These are phyloP conservation scores for Huntiella omanensis DNA, from an alignment of 2,329 filamentous ascomycete species.

Conservation along the genomic window DNA sequence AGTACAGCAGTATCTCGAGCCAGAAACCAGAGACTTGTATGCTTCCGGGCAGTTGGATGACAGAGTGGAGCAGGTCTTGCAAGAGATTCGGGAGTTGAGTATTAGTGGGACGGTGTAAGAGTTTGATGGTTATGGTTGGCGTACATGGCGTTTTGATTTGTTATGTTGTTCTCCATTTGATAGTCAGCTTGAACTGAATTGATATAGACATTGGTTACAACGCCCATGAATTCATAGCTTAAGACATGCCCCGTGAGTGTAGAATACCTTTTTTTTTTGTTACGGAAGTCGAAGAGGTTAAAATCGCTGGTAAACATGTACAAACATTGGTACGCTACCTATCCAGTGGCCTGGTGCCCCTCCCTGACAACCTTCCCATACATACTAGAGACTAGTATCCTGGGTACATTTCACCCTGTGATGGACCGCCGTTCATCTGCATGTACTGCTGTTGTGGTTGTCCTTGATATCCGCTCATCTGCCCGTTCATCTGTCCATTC, in stretches of 20 bases:
- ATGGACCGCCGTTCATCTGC: background rate
- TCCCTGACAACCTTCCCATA: background rate
- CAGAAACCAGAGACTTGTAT: constrained; percentile 90
- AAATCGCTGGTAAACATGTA: too few relatives aligned
- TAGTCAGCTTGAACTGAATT: background rate
- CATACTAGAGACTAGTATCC: background rate
- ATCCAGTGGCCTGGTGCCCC: background rate
- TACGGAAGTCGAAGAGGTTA: background rate
- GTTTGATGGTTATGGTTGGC: background rate
- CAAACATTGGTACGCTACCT: background rate
- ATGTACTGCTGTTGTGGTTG: constrained; percentile 3
- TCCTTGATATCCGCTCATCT: background rate
- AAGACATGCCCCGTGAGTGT: too few relatives aligned
- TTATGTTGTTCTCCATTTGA: constrained; percentile 3
- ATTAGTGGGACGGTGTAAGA: constrained; percentile 53
- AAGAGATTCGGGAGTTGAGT: constrained; percentile 91
- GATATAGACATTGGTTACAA: too few relatives aligned
- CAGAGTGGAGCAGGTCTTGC: constrained; percentile 82
- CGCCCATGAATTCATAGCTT: background rate
- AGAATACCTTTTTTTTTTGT: background rate
- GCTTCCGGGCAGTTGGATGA: constrained; percentile 82
- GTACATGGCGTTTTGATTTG: constrained; percentile 1
- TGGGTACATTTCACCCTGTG: background rate
- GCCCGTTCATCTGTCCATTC: background rate
- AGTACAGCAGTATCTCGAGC: constrained; percentile 94